Base-by-base conservation (phyloP, 768 basidiomycete species). In the Naganishia randhawae region DNA sequence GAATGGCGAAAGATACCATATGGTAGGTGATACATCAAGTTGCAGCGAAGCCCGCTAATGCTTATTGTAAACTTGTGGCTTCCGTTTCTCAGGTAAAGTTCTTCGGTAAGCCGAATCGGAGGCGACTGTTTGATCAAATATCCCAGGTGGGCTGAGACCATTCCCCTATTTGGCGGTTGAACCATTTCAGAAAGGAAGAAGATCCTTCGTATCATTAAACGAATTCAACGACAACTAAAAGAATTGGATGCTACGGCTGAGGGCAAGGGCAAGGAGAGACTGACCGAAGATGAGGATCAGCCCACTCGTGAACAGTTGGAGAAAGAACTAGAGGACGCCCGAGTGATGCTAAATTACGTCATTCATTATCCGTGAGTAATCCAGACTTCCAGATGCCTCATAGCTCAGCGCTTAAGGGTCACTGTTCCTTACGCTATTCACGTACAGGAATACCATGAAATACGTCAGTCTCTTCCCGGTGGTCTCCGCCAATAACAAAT, bases 331-430 rank as follows among this genome's bases (percentile, higher is more conserved):
- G 75, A 81, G 10, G 84, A 87, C 66, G 82, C 90, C 17, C 84
- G 94, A n/a, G 84, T 94, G 16, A 92, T 95, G 76, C 82, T 96
- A 51, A 93, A 94, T 77, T 98, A 97, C 76, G 86, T 94, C 57
- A 76, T 92, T 33, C 70, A 78, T 63, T 79, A 74, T 65, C 77
- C 78, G 93, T 92, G 71, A 67, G 80, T 78, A n/a, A 52, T 29
- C 29, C 50, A 14, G 33, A 37, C 11, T 9, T 7, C 32, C 53
- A 17, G 17, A 7, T 50, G 45, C 31, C 4, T 22, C 1, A 54
- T 27, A 25, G 32, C 62, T 41, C 39, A n/a, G 13, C 13, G 39
- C 41, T 35, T 62, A 37, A 16, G 13, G 8, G 62, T 13, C 22
- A 25, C n/a, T n/a, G 27, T 14, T 8, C 1, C 19, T 63, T 6